Percentiles rank a stretch among this genome's conserved stretches.
phyloP scores from a whole-genome alignment of 2,329 filamentous ascomycete species.

The Pseudodiploospora longispora region DNA sequence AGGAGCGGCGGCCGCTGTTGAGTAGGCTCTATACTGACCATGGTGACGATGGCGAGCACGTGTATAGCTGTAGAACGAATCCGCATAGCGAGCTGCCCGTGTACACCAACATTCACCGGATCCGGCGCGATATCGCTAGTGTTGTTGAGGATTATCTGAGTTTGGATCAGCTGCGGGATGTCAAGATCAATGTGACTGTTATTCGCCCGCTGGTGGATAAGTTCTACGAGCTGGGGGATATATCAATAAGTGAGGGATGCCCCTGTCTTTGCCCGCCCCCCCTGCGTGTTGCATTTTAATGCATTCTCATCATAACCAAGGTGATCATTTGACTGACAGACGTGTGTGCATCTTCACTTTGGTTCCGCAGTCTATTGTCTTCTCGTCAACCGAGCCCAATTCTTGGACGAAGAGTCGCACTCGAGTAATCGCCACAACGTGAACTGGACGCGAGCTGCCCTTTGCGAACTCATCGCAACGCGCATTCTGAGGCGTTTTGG shows the following conservation, averaged over 20 bases:
- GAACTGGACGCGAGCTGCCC: conserved; percentile 65
- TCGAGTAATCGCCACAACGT: conserved; percentile 74
- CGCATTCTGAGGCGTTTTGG: conserved; percentile 71
- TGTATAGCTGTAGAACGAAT: conserved; percentile 48
- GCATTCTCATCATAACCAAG: not conserved
- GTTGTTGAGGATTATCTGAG: conserved; percentile 58
- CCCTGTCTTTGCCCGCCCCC: not conserved
- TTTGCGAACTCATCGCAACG: conserved; percentile 74
- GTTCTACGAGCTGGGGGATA: conserved; percentile 69
- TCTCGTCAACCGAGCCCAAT: conserved; percentile 73
- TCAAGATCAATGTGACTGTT: conserved; percentile 73
- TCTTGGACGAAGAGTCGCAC: conserved; percentile 68
- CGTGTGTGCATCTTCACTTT: not conserved
- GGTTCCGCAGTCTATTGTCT: conserved; percentile 61
- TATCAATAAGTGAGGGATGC: conserved; percentile 56
- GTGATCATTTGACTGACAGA: not conserved
- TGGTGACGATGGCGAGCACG: conserved; percentile 22
- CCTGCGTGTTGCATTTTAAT: not conserved
- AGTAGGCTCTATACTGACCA: conserved; percentile 22
- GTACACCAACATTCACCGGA: conserved; percentile 70
- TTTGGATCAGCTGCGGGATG: conserved; percentile 68
- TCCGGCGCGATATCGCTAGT: conserved; percentile 54
- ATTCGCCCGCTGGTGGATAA: conserved; percentile 78
- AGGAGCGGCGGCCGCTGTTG: conserved; percentile 29
- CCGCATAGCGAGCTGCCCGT: conserved; percentile 58